phyloP scores from a whole-genome alignment of 345 rosid species.

The Litchi chinensis region DNA sequence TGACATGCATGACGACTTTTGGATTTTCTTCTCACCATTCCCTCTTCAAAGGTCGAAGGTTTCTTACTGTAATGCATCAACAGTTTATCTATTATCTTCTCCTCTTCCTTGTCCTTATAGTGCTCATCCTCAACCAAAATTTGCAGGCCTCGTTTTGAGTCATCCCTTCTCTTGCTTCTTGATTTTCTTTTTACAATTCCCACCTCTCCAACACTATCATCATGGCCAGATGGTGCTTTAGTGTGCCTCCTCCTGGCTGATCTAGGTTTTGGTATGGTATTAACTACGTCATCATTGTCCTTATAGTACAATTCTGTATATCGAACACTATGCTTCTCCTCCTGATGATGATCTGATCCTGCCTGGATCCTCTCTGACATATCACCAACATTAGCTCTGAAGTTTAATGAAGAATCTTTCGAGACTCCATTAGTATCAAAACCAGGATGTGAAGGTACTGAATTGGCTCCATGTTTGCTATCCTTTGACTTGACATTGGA shows the following conservation, averaged over 20 bases:
- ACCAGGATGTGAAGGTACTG: slow-evolving; percentile 31
- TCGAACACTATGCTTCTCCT: slow-evolving; percentile 29
- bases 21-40: slow-evolving; percentile 45
- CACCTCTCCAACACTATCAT: slow-evolving; percentile 40
- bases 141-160: slow-evolving; percentile 63
- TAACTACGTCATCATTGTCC: slow-evolving; percentile 27
- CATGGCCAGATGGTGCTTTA: slow-evolving; percentile 40
- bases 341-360: slow-evolving; percentile 31
- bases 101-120: slow-evolving; percentile 65
- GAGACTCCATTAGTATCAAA: slow-evolving; percentile 33
- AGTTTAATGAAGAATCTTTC: slow-evolving; percentile 36
- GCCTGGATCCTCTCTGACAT: slow-evolving; percentile 34
- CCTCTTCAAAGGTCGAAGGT: slow-evolving; percentile 58
- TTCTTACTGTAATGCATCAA: slow-evolving; percentile 88
- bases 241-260: slow-evolving; percentile 62
- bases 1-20: slow-evolving; percentile 50
- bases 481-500: slow-evolving; percentile 50
- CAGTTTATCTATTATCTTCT: slow-evolving; percentile 81
- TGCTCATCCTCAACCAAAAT: slow-evolving; percentile 61
- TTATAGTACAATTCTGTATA: slow-evolving; percentile 24
- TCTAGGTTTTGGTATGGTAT: slow-evolving; percentile 53
- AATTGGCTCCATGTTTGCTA: slow-evolving; percentile 26
- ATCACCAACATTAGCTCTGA: slow-evolving; percentile 22
- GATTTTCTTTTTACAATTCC: slow-evolving; percentile 43
- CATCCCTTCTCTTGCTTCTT: slow-evolving; percentile 70